Evolutionary conservation across 2,329 filamentous ascomycete species (phyloP).

Genomic region (Dothideomycetes sp.): DNA sequence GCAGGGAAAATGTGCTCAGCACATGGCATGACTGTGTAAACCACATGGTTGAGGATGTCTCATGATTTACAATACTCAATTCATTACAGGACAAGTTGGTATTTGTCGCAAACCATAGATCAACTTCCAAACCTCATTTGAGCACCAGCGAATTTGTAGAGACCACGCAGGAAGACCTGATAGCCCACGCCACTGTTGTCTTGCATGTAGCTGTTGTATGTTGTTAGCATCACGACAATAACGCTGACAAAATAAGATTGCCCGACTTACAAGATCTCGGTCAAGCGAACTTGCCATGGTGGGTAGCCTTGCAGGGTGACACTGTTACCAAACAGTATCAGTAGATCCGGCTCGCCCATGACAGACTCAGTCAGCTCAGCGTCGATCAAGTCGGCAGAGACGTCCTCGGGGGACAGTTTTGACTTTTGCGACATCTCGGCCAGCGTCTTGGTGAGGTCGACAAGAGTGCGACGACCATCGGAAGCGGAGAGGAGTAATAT

Average conservation of each 20-base stretch:
- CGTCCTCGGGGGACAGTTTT: constrained; percentile 71
- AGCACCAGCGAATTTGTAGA: constrained; percentile 75
- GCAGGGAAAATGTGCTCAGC: no score
- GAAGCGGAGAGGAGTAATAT: constrained; percentile 76
- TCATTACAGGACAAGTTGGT: no score
- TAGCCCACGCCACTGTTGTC: constrained; percentile 82
- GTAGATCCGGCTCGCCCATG: constrained; percentile 79
- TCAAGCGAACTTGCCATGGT: constrained; percentile 89
- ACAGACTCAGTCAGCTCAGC: constrained; percentile 70
- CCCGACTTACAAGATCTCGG: constrained; percentile 69
- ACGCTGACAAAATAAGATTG: not conserved
- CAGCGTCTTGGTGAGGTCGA: constrained; percentile 89
- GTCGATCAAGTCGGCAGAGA: constrained; percentile 77
- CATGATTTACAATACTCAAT: no score
- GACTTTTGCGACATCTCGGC: constrained; percentile 88
- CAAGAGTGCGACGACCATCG: constrained; percentile 85
- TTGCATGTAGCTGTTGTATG: constrained; percentile 34
- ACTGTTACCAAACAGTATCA: constrained; percentile 76
- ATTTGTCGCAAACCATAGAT: constrained; percentile 2
- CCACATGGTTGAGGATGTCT: no score
- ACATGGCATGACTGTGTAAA: no score
- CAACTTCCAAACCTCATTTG: constrained; percentile 74
- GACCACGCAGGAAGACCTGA: constrained; percentile 76
- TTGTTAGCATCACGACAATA: constrained; percentile 10
- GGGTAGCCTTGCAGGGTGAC: constrained; percentile 85